Base-by-base conservation (phyloP, 2,329 filamentous ascomycete genomes). In the Ceratocystis variospora region DNA sequence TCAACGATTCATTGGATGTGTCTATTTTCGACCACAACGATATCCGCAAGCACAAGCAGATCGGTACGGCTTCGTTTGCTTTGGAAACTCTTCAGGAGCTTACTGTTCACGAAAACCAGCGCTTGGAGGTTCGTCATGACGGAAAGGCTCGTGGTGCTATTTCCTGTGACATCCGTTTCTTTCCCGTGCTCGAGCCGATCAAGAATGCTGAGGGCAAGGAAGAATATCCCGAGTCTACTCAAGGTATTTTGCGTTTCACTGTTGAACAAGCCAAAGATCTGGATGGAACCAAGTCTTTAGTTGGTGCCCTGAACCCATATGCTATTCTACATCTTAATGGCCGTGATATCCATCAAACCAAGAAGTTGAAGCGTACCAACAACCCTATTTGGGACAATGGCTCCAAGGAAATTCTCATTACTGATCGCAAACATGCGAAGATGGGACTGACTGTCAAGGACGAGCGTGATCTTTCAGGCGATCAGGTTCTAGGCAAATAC, bases 181-280 rank as follows among this genome's bases (percentile, higher is more conserved):
- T 97, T 83, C 94, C 94, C 0, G 90, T 99, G 17, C 78, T 97
- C 10, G 67, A 68, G 10, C 67, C 67, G 10, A 28, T 68, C 12
- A 55, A 63, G 61, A 79, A 88, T 12, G 83, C 86, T 22, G 89
- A 94, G 69, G 93, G 93, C 64, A 90, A 85, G 68, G 78, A 83
- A 59, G 87, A 90, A 71, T 89, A 92, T 2, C 84, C 89, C 0
- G 91, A 96, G 71, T 87, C 90, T 17, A 93, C 93, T 73, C 96
- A 93, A 22, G 95, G 94, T 79, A 96, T 99, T 73, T 84, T 92
- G 69, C 87, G 90, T 69, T 96, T 96, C 75, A 95, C 88, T 0
- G 84, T 99, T 64, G 92, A 96, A 74, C 93, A 96, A 76, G 93
- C 92, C 70, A 99, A 99, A 79, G 93, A 97, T 71, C 82, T 99